These are phyloP conservation scores for Spathaspora passalidarum DNA, from an alignment of 805 yeast genomes.

Conservation along the genomic window DNA sequence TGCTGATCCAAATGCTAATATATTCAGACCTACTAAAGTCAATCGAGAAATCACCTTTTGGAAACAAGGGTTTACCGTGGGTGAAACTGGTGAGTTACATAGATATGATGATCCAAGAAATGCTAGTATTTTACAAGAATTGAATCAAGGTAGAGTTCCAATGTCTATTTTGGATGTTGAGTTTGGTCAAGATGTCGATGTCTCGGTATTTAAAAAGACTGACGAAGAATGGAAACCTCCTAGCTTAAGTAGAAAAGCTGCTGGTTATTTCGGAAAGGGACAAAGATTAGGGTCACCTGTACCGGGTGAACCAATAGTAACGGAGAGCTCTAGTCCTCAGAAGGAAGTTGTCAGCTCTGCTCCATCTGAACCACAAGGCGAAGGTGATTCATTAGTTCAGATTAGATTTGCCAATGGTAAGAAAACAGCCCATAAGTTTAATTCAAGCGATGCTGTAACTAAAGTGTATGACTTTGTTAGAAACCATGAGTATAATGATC, in stretches of 20 bases:
- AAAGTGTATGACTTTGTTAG: constrained; percentile 66
- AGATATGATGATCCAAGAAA: constrained; percentile 93
- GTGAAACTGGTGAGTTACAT: constrained; percentile 74
- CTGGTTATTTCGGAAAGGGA: constrained; percentile 78
- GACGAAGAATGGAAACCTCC: constrained; percentile 83
- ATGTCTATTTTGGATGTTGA: constrained; percentile 75
- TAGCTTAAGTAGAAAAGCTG: constrained; percentile 41
- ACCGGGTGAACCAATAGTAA: constrained; percentile 62
- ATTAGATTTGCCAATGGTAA: constrained; percentile 82
- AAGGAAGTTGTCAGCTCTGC: constrained; percentile 2
- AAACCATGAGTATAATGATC: constrained; percentile 41
- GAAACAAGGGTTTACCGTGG: constrained; percentile 95
- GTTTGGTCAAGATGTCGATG: constrained; percentile 92
- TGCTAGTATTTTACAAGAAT: constrained; percentile 68
- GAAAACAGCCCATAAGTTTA: constrained; percentile 60
- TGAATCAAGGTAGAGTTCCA: constrained; percentile 91
- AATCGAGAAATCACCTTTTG: constrained; percentile 86
- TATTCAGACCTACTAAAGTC: constrained; percentile 62
- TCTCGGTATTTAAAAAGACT: constrained; percentile 72
- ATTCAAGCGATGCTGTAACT: constrained; percentile 62
- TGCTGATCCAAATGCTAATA: constrained; percentile 48
- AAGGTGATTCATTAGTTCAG: constrained; percentile 75
- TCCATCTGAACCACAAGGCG: constrained; percentile 21
- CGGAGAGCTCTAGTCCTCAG: constrained; percentile 6
- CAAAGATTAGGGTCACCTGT: constrained; percentile 87